Conservation (phyloP, 2,329 filamentous ascomycete species). For the Arthrinium phaeospermum region DNA sequence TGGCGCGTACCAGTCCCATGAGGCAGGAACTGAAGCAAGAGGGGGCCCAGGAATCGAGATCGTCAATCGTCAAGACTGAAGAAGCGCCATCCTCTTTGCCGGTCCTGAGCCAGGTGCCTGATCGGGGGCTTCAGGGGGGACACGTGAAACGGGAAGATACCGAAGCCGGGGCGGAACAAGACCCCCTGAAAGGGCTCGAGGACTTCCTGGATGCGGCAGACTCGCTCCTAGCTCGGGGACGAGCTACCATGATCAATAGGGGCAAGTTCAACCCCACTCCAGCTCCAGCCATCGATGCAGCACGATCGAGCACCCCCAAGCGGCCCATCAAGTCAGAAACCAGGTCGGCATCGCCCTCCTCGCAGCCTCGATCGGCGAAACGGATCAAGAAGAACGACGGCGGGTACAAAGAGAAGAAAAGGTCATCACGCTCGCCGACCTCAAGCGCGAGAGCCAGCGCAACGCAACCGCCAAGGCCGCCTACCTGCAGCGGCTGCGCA, state of each 20-base stretch:
- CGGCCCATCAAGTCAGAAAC: not conserved
- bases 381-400: constrained; percentile 24
- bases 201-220: not conserved
- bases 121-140: not conserved
- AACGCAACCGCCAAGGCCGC: constrained; percentile 34
- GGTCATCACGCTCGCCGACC: constrained; percentile 29
- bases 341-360: not conserved
- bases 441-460: constrained; percentile 33
- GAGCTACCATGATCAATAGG: not conserved
- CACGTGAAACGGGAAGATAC: not conserved
- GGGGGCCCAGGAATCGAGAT: not conserved
- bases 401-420: constrained; percentile 24
- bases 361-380: constrained; percentile 20
- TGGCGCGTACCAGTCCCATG: not conserved
- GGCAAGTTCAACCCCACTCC: not conserved
- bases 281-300: too few relatives aligned
- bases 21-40: not conserved
- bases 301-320: not conserved
- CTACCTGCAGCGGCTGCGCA: constrained; percentile 33
- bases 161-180: too few relatives aligned
- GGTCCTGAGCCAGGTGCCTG: not conserved
- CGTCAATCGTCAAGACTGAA: not conserved
- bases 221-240: not conserved
- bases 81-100: not conserved
- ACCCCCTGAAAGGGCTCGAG: not conserved